A percentile compares a stretch with the other conserved stretches of the same genome.
These are phyloP conservation scores for Reutealis trisperma DNA, from an alignment of 345 rosid species.

Conservation along the genomic window DNA sequence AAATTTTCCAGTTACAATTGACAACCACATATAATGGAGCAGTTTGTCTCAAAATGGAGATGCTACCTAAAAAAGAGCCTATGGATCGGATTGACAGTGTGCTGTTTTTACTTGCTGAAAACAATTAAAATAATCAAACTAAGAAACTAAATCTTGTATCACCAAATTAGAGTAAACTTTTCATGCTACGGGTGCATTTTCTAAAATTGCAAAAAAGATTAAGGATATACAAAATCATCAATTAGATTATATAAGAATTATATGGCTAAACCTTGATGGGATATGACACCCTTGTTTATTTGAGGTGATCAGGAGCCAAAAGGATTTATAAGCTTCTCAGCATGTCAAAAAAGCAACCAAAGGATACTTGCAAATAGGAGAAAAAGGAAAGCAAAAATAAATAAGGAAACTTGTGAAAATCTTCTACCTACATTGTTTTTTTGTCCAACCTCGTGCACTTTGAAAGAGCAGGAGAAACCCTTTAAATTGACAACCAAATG, in stretches of 20 bases:
- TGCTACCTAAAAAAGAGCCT: background rate
- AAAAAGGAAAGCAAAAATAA: background rate
- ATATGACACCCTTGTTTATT: background rate
- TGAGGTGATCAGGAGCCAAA: background rate
- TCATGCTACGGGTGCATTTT: background rate
- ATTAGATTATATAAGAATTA: background rate
- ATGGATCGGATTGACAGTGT: background rate
- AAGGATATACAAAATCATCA: background rate
- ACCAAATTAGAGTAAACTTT: background rate
- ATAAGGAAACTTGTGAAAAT: background rate
- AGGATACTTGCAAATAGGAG: background rate
- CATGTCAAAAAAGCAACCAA: conserved; percentile 5
- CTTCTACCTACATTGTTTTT: conserved; percentile 46
- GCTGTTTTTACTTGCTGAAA: background rate
- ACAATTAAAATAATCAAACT: background rate
- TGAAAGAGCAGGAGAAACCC: conserved; percentile 51
- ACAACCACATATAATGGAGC: background rate
- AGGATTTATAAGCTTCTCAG: conserved; percentile 6
- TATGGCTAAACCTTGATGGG: background rate
- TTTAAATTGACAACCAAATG: conserved; percentile 48
- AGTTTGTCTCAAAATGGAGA: conserved; percentile 2
- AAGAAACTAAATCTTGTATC: no score
- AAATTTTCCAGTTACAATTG: background rate
- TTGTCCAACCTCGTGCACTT: conserved; percentile 53
- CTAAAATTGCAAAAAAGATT: background rate